A percentile compares a stretch with the other conserved stretches of the same genome.
Evolutionary conservation across 1,284 basidiomycete genomes (phyloP).

Genomic region (Fomitopsis schrenkii): DNA sequence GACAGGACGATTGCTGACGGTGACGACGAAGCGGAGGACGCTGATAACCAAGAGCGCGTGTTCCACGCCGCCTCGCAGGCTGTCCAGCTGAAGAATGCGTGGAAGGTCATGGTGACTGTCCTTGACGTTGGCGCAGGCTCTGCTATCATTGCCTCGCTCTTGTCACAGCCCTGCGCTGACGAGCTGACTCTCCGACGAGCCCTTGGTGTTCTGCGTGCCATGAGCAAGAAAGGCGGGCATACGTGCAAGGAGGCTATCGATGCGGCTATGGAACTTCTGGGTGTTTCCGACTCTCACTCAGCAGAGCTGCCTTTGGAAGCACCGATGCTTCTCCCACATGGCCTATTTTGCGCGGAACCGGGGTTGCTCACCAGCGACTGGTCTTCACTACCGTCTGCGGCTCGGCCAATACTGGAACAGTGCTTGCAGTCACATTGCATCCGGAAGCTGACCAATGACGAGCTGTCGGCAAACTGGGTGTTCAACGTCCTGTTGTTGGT

Average conservation of each 20-base stretch:
- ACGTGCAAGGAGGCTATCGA: conserved; percentile 52
- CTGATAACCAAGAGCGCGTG: conserved; percentile 22
- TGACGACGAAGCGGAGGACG: conserved; percentile 21
- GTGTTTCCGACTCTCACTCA: background rate
- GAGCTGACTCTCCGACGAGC: conserved; percentile 40
- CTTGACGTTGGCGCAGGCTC: conserved; percentile 61
- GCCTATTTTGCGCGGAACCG: conserved; percentile 53
- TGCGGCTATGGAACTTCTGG: conserved; percentile 45
- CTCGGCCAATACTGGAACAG: conserved; percentile 49
- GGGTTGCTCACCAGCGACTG: conserved; percentile 60
- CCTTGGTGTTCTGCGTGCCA: conserved; percentile 43
- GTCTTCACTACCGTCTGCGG: conserved; percentile 37
- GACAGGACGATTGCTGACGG: conserved; percentile 25
- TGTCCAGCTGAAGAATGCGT: conserved; percentile 35
- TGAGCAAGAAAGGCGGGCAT: conserved; percentile 50
- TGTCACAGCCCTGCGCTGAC: conserved; percentile 32
- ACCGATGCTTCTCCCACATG: conserved; percentile 47
- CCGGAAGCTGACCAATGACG: conserved; percentile 48
- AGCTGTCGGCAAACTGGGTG: conserved; percentile 50
- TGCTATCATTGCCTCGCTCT: conserved; percentile 48
- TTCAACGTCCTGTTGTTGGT: conserved; percentile 48
- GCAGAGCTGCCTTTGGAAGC: conserved; percentile 36
- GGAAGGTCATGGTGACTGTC: conserved; percentile 47
- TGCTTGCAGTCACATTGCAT: conserved; percentile 49
- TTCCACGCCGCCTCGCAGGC: conserved; percentile 25